Conservation (phyloP, 2,329 filamentous ascomycete genomes). For the Fusarium oxysporum region DNA sequence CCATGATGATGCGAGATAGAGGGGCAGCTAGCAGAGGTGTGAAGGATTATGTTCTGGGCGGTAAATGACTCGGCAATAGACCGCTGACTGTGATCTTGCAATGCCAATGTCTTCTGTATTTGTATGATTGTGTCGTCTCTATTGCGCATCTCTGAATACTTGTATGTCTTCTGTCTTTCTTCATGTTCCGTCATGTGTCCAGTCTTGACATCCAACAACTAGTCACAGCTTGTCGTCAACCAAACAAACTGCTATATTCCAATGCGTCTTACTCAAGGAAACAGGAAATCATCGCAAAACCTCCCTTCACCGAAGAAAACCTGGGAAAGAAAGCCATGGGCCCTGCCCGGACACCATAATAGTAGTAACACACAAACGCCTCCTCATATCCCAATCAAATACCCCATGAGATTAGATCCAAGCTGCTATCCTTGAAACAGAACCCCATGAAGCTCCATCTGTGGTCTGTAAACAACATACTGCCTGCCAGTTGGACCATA, state of each 20-base stretch:
- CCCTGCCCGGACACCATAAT: slow-evolving; percentile 2
- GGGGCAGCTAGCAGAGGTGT: background rate
- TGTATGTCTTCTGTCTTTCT: slow-evolving; percentile 11
- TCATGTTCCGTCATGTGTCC: slow-evolving; percentile 8
- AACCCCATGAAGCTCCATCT: background rate
- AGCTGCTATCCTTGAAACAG: slow-evolving; percentile 1
- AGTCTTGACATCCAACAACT: slow-evolving; percentile 1
- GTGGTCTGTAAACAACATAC: slow-evolving; percentile 8
- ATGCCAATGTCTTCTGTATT: background rate
- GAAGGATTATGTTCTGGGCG: background rate
- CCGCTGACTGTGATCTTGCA: slow-evolving; percentile 4
- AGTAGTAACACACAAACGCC: slow-evolving; percentile 24
- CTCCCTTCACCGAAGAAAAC: slow-evolving; percentile 5
- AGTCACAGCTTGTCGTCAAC: slow-evolving; percentile 12
- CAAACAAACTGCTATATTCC: slow-evolving; percentile 7
- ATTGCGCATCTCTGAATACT: slow-evolving; percentile 11
- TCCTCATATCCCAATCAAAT: slow-evolving; percentile 11
- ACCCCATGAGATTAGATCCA: background rate
- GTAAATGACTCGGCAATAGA: slow-evolving; percentile 12
- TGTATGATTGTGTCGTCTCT: slow-evolving; percentile 8
- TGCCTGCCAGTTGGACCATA: slow-evolving; percentile 6
- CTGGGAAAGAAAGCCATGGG: background rate
- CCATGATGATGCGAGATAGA: background rate
- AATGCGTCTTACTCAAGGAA: slow-evolving; percentile 19
- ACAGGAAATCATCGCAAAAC: slow-evolving; percentile 2